phyloP scores from a whole-genome alignment of 768 basidiomycete genomes.

The Phaeotremella fagi region DNA sequence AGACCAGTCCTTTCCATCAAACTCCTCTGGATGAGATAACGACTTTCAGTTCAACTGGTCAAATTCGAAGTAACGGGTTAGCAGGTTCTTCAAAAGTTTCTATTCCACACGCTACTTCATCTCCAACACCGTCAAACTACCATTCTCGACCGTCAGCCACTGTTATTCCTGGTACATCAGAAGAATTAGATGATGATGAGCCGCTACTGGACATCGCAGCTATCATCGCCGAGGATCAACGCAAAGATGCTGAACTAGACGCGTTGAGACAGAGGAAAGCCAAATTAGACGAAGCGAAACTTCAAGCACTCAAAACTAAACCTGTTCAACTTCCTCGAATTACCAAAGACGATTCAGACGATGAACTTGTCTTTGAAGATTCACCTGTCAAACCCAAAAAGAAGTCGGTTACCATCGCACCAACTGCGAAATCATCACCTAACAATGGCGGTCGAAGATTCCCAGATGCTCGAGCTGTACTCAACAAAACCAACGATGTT shows the following conservation, averaged over 20 bases:
- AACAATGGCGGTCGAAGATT: neutral
- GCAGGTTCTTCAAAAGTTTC: constrained; percentile 5
- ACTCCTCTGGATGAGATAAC: constrained; percentile 18
- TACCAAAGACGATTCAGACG: neutral
- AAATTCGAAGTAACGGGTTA: neutral
- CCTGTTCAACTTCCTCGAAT: neutral
- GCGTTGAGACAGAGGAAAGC: neutral
- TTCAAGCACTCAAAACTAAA: neutral
- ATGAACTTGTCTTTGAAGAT: neutral
- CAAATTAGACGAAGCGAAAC: neutral
- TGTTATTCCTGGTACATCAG: constrained; percentile 10
- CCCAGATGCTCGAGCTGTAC: neutral
- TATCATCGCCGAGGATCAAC: neutral
- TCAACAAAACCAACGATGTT: neutral
- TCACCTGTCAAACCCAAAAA: neutral
- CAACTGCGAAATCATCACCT: neutral
- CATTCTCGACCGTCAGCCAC: constrained; percentile 1
- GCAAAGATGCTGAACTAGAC: neutral
- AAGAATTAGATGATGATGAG: constrained; percentile 7
- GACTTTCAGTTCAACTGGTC: constrained; percentile 3
- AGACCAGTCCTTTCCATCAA: neutral
- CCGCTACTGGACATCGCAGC: neutral
- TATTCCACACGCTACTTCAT: constrained; percentile 4
- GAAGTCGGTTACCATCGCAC: neutral
- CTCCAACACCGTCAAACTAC: constrained; percentile 10